Percentiles rank a stretch among this genome's conserved stretches.
Evolutionary conservation across 768 basidiomycete species (phyloP).

Genomic region (Podaxis rugospora): DNA sequence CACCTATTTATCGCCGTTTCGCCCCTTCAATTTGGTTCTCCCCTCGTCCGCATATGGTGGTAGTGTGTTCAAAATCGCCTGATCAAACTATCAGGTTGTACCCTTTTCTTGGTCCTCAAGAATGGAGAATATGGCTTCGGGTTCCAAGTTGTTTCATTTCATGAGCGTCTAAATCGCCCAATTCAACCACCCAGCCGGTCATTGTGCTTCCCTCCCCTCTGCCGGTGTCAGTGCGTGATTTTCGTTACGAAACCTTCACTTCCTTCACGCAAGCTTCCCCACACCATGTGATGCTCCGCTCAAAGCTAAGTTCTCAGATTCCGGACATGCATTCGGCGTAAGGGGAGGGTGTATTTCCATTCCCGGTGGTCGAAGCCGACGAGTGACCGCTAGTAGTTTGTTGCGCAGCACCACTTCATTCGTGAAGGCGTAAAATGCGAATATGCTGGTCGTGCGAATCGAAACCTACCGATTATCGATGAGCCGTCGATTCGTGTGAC

Average conservation of each 20-base stretch:
- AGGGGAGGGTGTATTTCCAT: neutral
- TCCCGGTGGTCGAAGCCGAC: neutral
- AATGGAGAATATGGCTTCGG: constrained; percentile 1
- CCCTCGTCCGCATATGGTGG: constrained; percentile 6
- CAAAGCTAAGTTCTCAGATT: neutral
- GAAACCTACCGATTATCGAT: neutral
- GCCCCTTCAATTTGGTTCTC: neutral
- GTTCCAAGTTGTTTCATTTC: neutral
- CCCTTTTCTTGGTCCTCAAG: neutral
- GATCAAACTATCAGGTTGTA: neutral
- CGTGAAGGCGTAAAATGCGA: neutral
- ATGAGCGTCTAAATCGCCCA: neutral
- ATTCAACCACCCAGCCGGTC: neutral
- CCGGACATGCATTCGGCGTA: neutral
- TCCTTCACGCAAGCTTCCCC: constrained; percentile 3
- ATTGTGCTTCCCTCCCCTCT: neutral
- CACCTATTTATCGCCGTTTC: constrained; percentile 7
- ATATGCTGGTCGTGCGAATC: neutral
- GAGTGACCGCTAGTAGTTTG: neutral
- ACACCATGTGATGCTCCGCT: neutral
- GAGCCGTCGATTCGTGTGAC: neutral
- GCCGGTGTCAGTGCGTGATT: neutral
- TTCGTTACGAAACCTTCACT: constrained; percentile 1
- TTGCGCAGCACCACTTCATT: neutral
- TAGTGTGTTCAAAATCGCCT: neutral